Evolutionary conservation across 2,329 filamentous ascomycete species (phyloP), one percentile per base, ranked within the genome.

Genomic region (Colletotrichum kahawae): DNA sequence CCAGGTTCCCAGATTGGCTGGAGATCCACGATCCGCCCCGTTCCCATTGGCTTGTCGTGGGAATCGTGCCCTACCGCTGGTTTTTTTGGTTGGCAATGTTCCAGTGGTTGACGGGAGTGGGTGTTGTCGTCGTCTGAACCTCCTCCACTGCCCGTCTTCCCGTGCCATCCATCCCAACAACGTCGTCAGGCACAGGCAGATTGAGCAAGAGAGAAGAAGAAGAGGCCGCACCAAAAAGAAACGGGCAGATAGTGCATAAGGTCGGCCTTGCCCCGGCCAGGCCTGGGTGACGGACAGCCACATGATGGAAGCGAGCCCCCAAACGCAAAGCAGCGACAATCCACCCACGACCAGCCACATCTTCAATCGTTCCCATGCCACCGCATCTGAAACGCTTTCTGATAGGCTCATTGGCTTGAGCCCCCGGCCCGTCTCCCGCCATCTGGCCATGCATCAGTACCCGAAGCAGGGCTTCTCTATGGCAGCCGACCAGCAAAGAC

Each of bases 361-460:
- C 51, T 62, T n/a, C 62, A 24, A 60, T 34, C 12, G 62, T 59
- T 57, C 31, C 71, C 48, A 65, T 60, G 67, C 54, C 43, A 18
- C 33, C 33, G 57, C 57, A 33, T 13, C 33, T 8, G 31, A 24
- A 60, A 59, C 36, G 51, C 59, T 36, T 66, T 24, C 21, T 62
- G 62, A 74, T 63, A 18, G 68, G 68, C 38, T 57, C n/a, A 54
- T 27, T 65, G 43, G 57, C 24, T 24, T 33, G 14, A 27, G 18
- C 5, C 71, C 66, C 33, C 9, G 60, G 60, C 34, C 60, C 60
- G 34, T 48, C 38, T 54, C 64, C 64, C 66, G 66, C 71, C 71
- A 70, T 74, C 71, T 69, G 59, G 21, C 48, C 43, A 70, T 74
- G 71, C 71, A 67, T 74, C 68, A 56, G 36, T 74, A 74, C 71